Percentiles rank a stretch among this genome's conserved stretches.
Conservation (phyloP, 306 rosid species). For the Cucumis cinereus region DNA sequence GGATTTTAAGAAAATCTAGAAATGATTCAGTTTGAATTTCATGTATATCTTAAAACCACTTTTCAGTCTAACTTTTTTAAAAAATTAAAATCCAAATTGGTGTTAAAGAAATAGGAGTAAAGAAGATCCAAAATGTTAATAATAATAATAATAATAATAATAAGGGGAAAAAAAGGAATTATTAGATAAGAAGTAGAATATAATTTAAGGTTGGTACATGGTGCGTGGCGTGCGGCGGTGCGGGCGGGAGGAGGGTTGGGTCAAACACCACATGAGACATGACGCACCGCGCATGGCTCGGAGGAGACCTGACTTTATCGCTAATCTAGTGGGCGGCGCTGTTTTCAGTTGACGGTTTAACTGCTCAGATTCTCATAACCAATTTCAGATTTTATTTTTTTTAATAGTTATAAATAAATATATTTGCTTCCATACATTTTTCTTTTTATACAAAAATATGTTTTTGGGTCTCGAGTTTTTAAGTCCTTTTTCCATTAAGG, state of each 20-base stretch:
- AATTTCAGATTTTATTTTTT: too few relatives aligned
- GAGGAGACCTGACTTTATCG: neutral
- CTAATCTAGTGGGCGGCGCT: neutral
- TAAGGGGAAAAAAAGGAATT: neutral
- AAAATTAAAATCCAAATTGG: neutral
- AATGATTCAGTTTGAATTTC: too few relatives aligned
- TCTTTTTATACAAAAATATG: too few relatives aligned
- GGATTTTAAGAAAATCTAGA: too few relatives aligned
- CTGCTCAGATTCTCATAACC: neutral
- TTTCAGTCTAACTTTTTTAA: too few relatives aligned
- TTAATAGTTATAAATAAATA: too few relatives aligned
- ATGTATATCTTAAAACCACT: too few relatives aligned
- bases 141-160: neutral
- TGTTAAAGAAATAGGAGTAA: neutral
- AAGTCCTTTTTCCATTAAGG: too few relatives aligned
- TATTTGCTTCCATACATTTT: neutral
- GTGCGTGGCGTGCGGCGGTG: slow-evolving; percentile 10
- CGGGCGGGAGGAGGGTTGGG: neutral
- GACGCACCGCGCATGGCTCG: neutral
- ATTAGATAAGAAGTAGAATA: neutral
- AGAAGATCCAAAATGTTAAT: neutral
- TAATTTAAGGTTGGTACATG: neutral
- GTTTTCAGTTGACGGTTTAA: neutral
- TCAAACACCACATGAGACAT: neutral
- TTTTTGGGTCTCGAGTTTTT: too few relatives aligned